Percentiles rank a stretch among this genome's conserved stretches.
These are phyloP conservation scores for Alopecurus myosuroides DNA, from an alignment of 176 grass and related monocot species.

Conservation along the genomic window DNA sequence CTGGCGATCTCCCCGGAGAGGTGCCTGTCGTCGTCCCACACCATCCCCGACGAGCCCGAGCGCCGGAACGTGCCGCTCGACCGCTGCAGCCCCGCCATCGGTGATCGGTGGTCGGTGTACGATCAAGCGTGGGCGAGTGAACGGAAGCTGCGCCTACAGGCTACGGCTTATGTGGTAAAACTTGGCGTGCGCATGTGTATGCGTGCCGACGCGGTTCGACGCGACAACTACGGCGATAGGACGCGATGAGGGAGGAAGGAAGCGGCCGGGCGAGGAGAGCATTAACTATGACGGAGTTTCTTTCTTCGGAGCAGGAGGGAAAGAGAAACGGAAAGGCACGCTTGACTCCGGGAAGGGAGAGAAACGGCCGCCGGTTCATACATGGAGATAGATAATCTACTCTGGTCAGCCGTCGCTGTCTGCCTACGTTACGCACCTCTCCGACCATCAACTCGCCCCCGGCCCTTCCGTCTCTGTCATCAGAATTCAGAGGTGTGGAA, in stretches of 20 bases:
- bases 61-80: conserved; percentile 85
- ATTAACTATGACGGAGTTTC: background rate
- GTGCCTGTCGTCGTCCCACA: conserved; percentile 67
- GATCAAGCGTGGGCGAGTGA: background rate
- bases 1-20: conserved; percentile 48
- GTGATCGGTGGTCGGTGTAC: background rate
- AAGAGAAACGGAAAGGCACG: background rate
- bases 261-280: background rate
- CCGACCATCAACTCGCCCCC: background rate
- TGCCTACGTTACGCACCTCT: background rate
- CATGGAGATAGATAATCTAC: conserved; percentile 38
- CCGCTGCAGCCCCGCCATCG: conserved; percentile 76
- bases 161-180: background rate
- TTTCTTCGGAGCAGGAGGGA: background rate
- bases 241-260: background rate
- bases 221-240: background rate
- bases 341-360: background rate
- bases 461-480: background rate
- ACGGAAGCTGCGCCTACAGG: background rate
- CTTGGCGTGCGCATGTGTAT: background rate
- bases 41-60: conserved; percentile 82
- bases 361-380: background rate
- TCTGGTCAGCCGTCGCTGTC: conserved; percentile 3
- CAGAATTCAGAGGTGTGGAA: too few species aligned
- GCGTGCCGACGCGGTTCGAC: background rate